Evolutionary conservation across 2,329 filamentous ascomycete species (phyloP), one percentile per base, ranked within the genome.

Genomic region (Paracamarosporium sp.): DNA sequence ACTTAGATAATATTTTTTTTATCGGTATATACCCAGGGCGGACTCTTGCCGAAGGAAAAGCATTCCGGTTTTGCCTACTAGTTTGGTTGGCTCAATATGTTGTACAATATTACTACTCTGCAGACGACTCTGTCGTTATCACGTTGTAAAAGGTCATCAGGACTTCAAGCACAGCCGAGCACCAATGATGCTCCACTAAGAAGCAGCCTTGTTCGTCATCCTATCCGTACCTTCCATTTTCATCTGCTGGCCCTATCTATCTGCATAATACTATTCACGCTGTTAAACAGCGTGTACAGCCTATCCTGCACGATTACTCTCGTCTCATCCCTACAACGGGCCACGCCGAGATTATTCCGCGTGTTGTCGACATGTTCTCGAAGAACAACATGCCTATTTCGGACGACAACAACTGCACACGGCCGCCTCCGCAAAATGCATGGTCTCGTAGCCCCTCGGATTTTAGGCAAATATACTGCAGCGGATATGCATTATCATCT

Each of bases 401-500:
- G 30, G 11, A 8, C 45, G 40, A 40, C 8, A 28, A 38, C 31
- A 8, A 33, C 11, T 51, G 36, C 36, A 43, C 15, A 17, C 48
- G 27, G 17, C 15, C 33, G 33, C 31, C 15, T 36, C 24, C 27
- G 35, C 35, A n/a, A 43, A 41, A n/a, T 22, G 36, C 33, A 20
- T 48, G 15, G 12, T 25, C 25, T 25, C 31, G 25, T 51, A 4
- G 27, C 28, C 27, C 8, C n/a, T 33, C 27, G 27, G 27, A 41
- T 5, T 51, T 51, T 51, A 40, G 48, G 35, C 48, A 51, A 41
- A 51, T 51, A 41, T 43, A 40, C 17, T 51, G 36, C 48, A 51
- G 48, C 17, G 27, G 28, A 40, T 22, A 51, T 41, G 48, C 48
- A 51, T 28, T 2, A 31, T 51, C 22, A 24, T 30, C 25, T 50